A percentile compares a stretch with the other conserved stretches of the same genome.
Conservation (phyloP, 2,329 filamentous ascomycete genomes). For the Penicillium janthinellum region DNA sequence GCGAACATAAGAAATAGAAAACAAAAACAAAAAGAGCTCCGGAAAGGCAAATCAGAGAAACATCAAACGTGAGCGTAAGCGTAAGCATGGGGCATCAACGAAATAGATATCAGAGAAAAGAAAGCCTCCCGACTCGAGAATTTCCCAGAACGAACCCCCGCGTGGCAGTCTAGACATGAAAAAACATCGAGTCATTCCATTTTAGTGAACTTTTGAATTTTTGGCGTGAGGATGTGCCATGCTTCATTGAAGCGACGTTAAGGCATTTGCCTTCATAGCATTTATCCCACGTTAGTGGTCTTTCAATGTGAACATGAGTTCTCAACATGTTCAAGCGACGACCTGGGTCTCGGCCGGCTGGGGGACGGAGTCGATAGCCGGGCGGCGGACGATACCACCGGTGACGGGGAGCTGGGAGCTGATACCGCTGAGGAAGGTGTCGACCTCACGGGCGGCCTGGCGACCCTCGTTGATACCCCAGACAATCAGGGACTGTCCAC, state of each 20-base stretch:
- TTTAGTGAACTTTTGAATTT: constrained; percentile 12
- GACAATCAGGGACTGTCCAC: constrained; percentile 93
- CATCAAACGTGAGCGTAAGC: not conserved
- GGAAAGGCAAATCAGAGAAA: not conserved
- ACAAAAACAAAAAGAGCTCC: not conserved
- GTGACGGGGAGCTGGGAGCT: constrained; percentile 81
- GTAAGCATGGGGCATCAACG: not conserved
- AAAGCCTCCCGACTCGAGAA: constrained; percentile 1
- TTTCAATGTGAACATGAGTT: not conserved
- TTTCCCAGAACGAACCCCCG: not conserved
- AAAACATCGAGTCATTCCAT: constrained; percentile 5
- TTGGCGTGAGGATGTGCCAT: not conserved
- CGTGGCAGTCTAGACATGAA: constrained; percentile 9
- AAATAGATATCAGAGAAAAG: constrained; percentile 6
- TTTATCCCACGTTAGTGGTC: constrained; percentile 6
- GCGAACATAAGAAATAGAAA: constrained; percentile 8
- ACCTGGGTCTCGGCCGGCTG: constrained; percentile 31
- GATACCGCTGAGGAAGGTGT: constrained; percentile 77
- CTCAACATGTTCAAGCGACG: constrained; percentile 29
- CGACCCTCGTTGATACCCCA: constrained; percentile 99
- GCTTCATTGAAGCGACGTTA: not conserved
- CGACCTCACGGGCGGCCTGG: constrained; percentile 87
- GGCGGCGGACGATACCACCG: constrained; percentile 86
- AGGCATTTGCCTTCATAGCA: constrained; percentile 11
- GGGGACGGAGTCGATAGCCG: constrained; percentile 55